These are phyloP conservation scores for Flagelloscypha sp. DNA, from an alignment of 768 basidiomycete genomes.

Conservation along the genomic window DNA sequence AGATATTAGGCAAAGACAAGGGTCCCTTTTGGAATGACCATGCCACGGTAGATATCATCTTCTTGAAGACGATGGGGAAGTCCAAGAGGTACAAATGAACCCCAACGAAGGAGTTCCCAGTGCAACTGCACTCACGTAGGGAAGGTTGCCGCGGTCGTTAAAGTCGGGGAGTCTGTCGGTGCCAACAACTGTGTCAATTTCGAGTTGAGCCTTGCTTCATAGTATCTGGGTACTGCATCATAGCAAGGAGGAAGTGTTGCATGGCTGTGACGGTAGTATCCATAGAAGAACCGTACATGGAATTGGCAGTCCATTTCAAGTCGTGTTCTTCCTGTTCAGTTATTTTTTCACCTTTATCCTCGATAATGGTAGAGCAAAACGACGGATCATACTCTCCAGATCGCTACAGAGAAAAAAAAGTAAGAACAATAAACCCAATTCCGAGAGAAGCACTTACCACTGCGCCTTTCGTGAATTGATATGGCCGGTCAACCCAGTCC, in stretches of 20 bases:
- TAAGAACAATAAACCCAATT: constrained; percentile 5
- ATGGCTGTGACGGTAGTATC: constrained; percentile 60
- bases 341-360: constrained; percentile 27
- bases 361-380: constrained; percentile 28
- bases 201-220: constrained; percentile 50
- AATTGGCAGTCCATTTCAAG: constrained; percentile 76
- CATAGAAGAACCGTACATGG: constrained; percentile 63
- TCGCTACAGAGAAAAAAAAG: constrained; percentile 23
- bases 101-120: neutral
- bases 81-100: constrained; percentile 18
- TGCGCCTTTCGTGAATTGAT: constrained; percentile 45
- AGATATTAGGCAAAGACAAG: constrained; percentile 56
- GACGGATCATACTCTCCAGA: constrained; percentile 29
- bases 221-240: constrained; percentile 52
- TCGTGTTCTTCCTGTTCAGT: constrained; percentile 51
- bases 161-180: constrained; percentile 50
- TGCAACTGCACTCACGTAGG: constrained; percentile 35
- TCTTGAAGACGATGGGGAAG: constrained; percentile 60
- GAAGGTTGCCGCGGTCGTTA: constrained; percentile 45
- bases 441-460: constrained; percentile 34
- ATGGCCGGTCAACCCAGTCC: constrained; percentile 58
- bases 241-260: constrained; percentile 57
- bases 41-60: constrained; percentile 53
- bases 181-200: constrained; percentile 56
- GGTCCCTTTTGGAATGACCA: constrained; percentile 56